phyloP scores from a whole-genome alignment of 805 yeast species.

The Schizosaccharomyces pombe region ASM294v3 CU329670.1:5332501-5333000 shows the following conservation, averaged over 20 bases:
- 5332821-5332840: background rate
- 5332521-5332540: background rate
- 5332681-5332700: background rate
- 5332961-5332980: no score
- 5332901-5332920: no score
- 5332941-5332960: no score
- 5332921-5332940: no score
- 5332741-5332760: background rate
- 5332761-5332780: no score
- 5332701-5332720: background rate
- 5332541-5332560: conserved; percentile 36
- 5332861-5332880: no score
- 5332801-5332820: background rate
- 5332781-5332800: no score
- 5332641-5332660: background rate
- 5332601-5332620: background rate
- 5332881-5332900: no score
- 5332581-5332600: conserved; percentile 40
- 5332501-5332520: background rate
- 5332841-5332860: no score
- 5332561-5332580: conserved; percentile 87
- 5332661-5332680: background rate
- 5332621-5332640: background rate
- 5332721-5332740: background rate
- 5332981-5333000: no score